Conservation (phyloP, 2,329 filamentous ascomycete genomes). For the Cladobotryum protrusum region DNA sequence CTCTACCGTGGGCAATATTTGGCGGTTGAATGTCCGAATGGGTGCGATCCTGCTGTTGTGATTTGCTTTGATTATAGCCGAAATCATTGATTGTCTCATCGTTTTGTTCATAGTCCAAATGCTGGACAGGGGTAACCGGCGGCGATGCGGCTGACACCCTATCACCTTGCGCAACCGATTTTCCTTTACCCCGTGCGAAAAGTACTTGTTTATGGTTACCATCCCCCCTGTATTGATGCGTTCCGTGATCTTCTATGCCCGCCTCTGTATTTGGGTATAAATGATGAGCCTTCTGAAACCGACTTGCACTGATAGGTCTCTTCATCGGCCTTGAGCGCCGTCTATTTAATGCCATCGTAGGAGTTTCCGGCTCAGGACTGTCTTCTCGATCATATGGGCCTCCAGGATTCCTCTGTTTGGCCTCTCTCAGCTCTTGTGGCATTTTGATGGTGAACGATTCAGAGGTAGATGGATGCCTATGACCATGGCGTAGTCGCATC, state of each 20-base stretch:
- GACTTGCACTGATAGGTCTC: not conserved
- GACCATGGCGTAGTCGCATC: slow-evolving; percentile 9
- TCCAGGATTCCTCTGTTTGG: slow-evolving; percentile 8
- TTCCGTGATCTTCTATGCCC: too few relatives aligned
- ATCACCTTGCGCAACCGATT: too few relatives aligned
- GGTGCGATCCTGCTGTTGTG: not conserved
- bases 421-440: slow-evolving; percentile 2
- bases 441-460: slow-evolving; percentile 30
- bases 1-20: slow-evolving; percentile 4
- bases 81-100: not conserved
- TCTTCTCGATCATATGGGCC: slow-evolving; percentile 16
- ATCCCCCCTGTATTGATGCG: too few relatives aligned
- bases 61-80: not conserved
- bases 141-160: too few relatives aligned
- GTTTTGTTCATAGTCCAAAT: too few relatives aligned
- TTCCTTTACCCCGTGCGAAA: too few relatives aligned
- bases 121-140: too few relatives aligned
- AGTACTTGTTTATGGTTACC: too few relatives aligned
- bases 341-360: slow-evolving; percentile 21
- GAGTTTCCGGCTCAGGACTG: slow-evolving; percentile 34
- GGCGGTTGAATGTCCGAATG: not conserved
- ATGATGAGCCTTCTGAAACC: not conserved
- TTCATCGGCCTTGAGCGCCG: slow-evolving; percentile 16
- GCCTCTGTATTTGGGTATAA: too few relatives aligned
- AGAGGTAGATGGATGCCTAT: slow-evolving; percentile 35